These are phyloP conservation scores for Rutidosis leptorrhynchoides DNA, from an alignment of 129 eudicot species.

Conservation along the genomic window DNA sequence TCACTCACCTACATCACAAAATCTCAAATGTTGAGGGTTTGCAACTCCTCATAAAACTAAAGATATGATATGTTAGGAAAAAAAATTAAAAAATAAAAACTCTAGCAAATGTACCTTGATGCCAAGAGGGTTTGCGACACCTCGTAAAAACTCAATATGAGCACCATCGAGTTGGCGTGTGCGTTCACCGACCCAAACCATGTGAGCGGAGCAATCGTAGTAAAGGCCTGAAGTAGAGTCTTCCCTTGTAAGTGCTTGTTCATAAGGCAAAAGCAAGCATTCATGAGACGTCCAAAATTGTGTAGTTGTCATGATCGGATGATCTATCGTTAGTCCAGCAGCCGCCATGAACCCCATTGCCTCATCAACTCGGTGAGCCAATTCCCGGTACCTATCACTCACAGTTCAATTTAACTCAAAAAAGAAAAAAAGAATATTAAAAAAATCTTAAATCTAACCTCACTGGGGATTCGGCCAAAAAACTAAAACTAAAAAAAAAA, in stretches of 20 bases:
- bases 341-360: conserved; percentile 92
- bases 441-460: not conserved
- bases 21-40: no score
- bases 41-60: no score
- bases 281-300: conserved; percentile 93
- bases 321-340: conserved; percentile 73
- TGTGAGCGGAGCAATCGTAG: conserved; percentile 90
- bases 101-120: conserved; percentile 54
- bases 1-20: conserved; percentile 63
- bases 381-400: conserved; percentile 63
- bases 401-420: not conserved
- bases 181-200: conserved; percentile 96
- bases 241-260: conserved; percentile 85
- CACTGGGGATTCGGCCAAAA: not conserved
- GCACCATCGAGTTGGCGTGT: conserved; percentile 89
- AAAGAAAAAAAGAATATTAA: not conserved
- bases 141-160: conserved; percentile 81
- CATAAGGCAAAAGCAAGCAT: conserved; percentile 86
- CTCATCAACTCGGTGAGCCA: conserved; percentile 88
- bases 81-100: not conserved
- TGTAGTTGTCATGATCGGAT: conserved; percentile 77
- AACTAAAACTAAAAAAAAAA: no score
- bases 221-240: conserved; percentile 83
- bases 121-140: conserved; percentile 79
- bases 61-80: not conserved